A percentile compares a stretch with the other conserved stretches of the same genome.
Evolutionary conservation across 1,284 basidiomycete species (phyloP).

Genomic region (Trametes pubescens): DNA sequence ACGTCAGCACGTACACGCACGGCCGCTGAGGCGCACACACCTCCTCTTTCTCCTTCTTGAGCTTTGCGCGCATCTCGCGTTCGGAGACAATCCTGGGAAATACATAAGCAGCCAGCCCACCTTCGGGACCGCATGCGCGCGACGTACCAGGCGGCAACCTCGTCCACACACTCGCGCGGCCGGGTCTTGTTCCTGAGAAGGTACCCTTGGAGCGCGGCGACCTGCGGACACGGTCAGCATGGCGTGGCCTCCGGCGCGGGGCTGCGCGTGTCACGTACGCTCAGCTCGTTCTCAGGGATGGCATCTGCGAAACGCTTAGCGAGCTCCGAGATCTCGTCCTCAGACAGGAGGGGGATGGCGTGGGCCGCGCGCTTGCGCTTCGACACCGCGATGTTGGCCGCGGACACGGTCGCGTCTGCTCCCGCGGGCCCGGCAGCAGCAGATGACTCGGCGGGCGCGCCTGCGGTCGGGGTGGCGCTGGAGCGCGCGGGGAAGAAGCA

Average conservation of each 20-base stretch:
- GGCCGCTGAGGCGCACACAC: slow-evolving; percentile 44
- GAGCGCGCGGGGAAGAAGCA: slow-evolving; percentile 84
- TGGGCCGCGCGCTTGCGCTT: slow-evolving; percentile 67
- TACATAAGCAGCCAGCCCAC: slow-evolving; percentile 21
- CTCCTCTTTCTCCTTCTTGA: slow-evolving; percentile 88
- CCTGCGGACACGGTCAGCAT: slow-evolving; percentile 50
- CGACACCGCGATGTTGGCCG: slow-evolving; percentile 71
- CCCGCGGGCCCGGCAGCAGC: slow-evolving; percentile 33
- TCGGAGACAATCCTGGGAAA: slow-evolving; percentile 68
- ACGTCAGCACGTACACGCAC: slow-evolving; percentile 31
- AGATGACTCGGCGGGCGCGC: slow-evolving; percentile 5
- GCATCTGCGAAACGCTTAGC: slow-evolving; percentile 80
- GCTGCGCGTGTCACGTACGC: slow-evolving; percentile 56
- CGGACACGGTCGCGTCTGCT: slow-evolving; percentile 56
- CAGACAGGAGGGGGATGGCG: slow-evolving; percentile 72
- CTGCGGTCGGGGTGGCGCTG: slow-evolving; percentile 5
- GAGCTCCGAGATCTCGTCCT: slow-evolving; percentile 75
- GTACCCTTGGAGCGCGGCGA: slow-evolving; percentile 86
- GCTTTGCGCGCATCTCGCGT: slow-evolving; percentile 79
- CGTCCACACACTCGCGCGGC: slow-evolving; percentile 81
- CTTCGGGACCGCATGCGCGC: slow-evolving; percentile 8
- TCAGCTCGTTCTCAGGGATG: slow-evolving; percentile 84
- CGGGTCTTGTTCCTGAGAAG: slow-evolving; percentile 86
- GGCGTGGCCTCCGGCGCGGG: slow-evolving; percentile 5
- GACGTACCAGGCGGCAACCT: slow-evolving; percentile 70